Conservation (phyloP, 2,329 filamentous ascomycete genomes). For the Nemania serpens region DNA sequence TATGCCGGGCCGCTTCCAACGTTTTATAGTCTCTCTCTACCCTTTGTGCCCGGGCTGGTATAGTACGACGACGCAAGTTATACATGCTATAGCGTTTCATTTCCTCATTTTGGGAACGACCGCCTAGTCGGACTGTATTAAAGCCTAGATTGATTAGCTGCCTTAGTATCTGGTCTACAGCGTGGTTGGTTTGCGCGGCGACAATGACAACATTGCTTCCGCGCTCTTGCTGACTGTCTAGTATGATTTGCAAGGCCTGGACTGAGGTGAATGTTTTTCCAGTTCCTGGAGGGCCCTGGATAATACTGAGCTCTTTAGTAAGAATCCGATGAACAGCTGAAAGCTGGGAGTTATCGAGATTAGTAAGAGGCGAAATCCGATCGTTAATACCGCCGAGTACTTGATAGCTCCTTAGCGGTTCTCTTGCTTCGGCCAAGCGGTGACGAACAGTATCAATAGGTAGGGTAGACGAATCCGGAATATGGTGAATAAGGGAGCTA, state of each 20-base stretch:
- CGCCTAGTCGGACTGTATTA: conserved; percentile 67
- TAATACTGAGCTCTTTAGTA: conserved; percentile 71
- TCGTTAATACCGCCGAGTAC: conserved; percentile 36
- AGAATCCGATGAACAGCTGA: conserved; percentile 71
- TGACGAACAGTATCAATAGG: conserved; percentile 13
- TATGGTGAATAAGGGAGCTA: conserved; percentile 39
- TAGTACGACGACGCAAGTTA: conserved; percentile 54
- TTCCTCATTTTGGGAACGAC: conserved; percentile 67
- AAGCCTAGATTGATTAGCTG: conserved; percentile 59
- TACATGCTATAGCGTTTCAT: conserved; percentile 71
- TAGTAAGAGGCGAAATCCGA: conserved; percentile 37
- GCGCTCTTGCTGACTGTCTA: conserved; percentile 57
- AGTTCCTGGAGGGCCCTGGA: conserved; percentile 80
- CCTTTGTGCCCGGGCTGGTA: conserved; percentile 9
- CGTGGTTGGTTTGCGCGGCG: conserved; percentile 88
- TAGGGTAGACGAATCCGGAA: conserved; percentile 30
- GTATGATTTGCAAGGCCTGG: conserved; percentile 67
- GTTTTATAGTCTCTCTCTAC: conserved; percentile 34
- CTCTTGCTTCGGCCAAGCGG: conserved; percentile 29
- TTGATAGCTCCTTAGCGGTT: conserved; percentile 28
- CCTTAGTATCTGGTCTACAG: conserved; percentile 78
- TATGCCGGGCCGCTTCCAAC: conserved; percentile 38
- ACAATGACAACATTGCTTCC: conserved; percentile 73
- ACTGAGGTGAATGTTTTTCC: conserved; percentile 84
- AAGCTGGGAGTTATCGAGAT: conserved; percentile 73